Evolutionary conservation across 139 green algal genomes (phyloP), one percentile per base, ranked within the genome.

Genomic region (Volvox reticuliferus): DNA sequence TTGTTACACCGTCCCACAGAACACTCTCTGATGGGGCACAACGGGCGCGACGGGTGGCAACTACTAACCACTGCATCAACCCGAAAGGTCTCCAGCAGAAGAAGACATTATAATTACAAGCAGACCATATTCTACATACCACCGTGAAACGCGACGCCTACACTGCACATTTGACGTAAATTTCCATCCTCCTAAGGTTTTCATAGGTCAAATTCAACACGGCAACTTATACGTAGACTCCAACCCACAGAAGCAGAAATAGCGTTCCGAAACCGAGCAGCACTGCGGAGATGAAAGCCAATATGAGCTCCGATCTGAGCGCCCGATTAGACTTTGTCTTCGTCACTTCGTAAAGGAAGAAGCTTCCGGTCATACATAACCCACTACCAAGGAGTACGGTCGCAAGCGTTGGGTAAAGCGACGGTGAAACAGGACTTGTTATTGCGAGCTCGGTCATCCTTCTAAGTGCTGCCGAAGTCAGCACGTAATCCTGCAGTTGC

Each of bases 201-300:
- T 55, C 5, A 55, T 55, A 55, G 9, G 44, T 55, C 44, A 5
- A 55, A 55, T 14, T 9, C 44, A 55, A 55, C 44, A 55, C 44
- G 16, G 24, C 71, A 79, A 67, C 36, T 84, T 44, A 95, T 26
- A 95, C 93, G 37, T 91, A 95, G 3, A 95, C 92, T 9, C 93
- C 93, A 37, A 75, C 79, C 93, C 93, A 95, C 2, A 94, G 79
- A 55, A 95, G 90, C 61, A 94, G 80, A 90, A 95, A 95, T 21
- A 95, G 77, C 26, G 92, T 93, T 18, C 93, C 93, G 20, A 94
- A 63, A 12, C 93, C 93, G 0, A 94, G 85, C 1, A 92, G 50
- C 20, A 93, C 85, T 21, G 93, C 93, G 16, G 93, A 88, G 24
- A 89, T 32, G 28, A 90, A n/a, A 0, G 90, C 93, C 18, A 95